A percentile compares a stretch with the other conserved stretches of the same genome.
phyloP scores from a whole-genome alignment of 148 eudicot genomes.

The Limonium bicolor region DNA sequence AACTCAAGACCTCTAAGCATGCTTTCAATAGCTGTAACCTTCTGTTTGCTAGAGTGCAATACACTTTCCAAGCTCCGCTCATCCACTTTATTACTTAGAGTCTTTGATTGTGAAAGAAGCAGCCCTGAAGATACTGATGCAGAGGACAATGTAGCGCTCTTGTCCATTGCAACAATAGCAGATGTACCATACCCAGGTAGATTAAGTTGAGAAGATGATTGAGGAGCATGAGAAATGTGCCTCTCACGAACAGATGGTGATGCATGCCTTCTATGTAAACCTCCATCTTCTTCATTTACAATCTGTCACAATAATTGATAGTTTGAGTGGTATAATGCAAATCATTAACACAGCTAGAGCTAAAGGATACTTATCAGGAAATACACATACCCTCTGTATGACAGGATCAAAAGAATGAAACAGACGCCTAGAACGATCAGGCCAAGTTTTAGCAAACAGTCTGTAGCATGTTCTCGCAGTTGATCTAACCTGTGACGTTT shows the following conservation, averaged over 20 bases:
- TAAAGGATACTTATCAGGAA: background rate
- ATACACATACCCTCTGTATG: constrained; percentile 65
- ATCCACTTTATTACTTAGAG: constrained; percentile 44
- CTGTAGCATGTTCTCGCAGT: constrained; percentile 96
- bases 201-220: constrained; percentile 41
- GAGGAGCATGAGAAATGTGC: constrained; percentile 35
- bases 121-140: constrained; percentile 59
- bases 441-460: constrained; percentile 96
- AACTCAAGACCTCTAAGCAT: constrained; percentile 82
- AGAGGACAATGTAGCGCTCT: constrained; percentile 58
- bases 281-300: constrained; percentile 86
- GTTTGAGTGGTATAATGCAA: background rate
- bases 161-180: constrained; percentile 95
- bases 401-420: constrained; percentile 85
- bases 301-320: constrained; percentile 25
- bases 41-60: constrained; percentile 81
- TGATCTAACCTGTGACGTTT: constrained; percentile 56
- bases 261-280: constrained; percentile 77
- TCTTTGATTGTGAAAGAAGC: constrained; percentile 59
- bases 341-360: background rate
- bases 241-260: constrained; percentile 89
- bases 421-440: constrained; percentile 87
- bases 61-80: constrained; percentile 91
- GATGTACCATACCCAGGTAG: constrained; percentile 94
- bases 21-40: constrained; percentile 96